Evolutionary conservation across 2,329 filamentous ascomycete species (phyloP).

Genomic region (Colletotrichum tanaceti): DNA sequence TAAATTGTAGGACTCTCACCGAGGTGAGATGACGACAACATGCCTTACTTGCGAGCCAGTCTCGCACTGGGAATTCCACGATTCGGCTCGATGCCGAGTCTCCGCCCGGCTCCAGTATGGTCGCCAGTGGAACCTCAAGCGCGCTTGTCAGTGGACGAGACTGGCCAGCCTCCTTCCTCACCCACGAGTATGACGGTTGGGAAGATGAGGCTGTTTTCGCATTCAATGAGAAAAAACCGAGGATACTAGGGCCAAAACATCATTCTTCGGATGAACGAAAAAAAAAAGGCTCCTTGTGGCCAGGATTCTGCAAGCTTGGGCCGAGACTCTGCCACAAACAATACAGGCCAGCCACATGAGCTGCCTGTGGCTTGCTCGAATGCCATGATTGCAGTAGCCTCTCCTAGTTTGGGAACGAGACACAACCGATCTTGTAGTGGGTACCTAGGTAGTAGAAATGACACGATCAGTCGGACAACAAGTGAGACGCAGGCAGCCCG

Average conservation of each 20-base stretch:
- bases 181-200: background rate
- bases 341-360: background rate
- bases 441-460: no score
- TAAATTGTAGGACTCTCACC: background rate
- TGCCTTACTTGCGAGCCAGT: slow-evolving; percentile 8
- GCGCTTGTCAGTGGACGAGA: no score
- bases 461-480: background rate
- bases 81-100: slow-evolving; percentile 24
- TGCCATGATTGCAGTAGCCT: background rate
- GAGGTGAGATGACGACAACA: slow-evolving; percentile 9
- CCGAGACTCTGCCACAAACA: background rate
- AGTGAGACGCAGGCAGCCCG: background rate
- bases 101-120: slow-evolving; percentile 11
- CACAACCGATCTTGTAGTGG: no score
- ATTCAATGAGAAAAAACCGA: background rate
- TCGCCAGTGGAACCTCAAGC: no score
- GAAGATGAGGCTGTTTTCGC: background rate
- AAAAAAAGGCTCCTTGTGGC: background rate
- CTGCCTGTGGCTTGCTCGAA: background rate
- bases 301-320: background rate
- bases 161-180: no score
- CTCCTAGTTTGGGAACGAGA: no score
- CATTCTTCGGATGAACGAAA: slow-evolving; percentile 18
- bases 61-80: slow-evolving; percentile 6
- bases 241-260: background rate